phyloP scores from a whole-genome alignment of 441 rosid species.

The Aleurites moluccanus region DNA sequence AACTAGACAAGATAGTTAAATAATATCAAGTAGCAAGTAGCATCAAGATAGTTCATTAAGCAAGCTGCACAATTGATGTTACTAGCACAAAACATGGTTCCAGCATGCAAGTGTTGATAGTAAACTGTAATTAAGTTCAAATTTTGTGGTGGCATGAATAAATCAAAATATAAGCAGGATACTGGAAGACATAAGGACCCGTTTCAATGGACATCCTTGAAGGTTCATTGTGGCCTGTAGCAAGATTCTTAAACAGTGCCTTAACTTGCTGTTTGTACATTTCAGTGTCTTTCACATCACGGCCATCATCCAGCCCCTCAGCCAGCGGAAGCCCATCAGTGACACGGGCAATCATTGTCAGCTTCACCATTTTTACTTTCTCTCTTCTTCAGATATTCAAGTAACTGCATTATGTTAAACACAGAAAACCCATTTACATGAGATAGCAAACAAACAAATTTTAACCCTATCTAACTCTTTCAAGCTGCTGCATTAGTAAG shows the following conservation, averaged over 20 bases:
- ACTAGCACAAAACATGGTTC: background rate
- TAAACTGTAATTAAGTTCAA: too few species aligned
- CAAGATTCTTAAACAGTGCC: slow-evolving; percentile 94
- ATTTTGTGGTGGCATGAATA: background rate
- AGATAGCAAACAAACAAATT: slow-evolving; percentile 15
- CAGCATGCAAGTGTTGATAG: too few species aligned
- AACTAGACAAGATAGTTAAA: background rate
- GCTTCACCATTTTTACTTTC: slow-evolving; percentile 80
- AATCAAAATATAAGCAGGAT: slow-evolving; percentile 46
- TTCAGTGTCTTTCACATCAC: slow-evolving; percentile 82
- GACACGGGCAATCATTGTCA: slow-evolving; percentile 98
- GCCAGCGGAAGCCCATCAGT: slow-evolving; percentile 96
- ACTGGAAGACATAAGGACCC: slow-evolving; percentile 93
- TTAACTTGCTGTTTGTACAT: slow-evolving; percentile 97
- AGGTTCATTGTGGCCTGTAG: slow-evolving; percentile 87
- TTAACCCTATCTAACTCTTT: background rate
- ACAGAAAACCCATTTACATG: slow-evolving; percentile 22
- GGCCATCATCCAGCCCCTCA: slow-evolving; percentile 97
- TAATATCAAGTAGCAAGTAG: slow-evolving; percentile 1
- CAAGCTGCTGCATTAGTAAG: background rate
- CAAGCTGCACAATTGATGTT: background rate
- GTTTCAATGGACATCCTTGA: slow-evolving; percentile 96
- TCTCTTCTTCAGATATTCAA: slow-evolving; percentile 35
- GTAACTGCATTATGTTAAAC: slow-evolving; percentile 32
- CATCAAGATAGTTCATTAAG: background rate